Evolutionary conservation across 805 yeast genomes (phyloP).

Genomic region (Candida insectalens): DNA sequence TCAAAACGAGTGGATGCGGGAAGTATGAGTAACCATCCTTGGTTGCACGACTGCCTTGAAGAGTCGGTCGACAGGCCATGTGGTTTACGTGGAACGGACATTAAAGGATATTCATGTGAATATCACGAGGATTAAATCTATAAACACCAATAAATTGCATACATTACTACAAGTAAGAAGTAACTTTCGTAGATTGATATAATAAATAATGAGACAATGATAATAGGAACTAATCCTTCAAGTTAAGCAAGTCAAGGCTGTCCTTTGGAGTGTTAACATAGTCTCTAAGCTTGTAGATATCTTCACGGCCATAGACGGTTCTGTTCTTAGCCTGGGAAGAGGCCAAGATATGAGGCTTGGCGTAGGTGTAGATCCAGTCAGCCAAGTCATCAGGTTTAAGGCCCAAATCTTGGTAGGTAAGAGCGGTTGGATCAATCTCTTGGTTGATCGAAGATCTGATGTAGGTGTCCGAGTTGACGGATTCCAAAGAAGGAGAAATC

Average conservation of each 20-base stretch:
- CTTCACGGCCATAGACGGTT: conserved; percentile 29
- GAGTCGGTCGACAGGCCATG: conserved; percentile 15
- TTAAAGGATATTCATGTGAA: conserved; percentile 21
- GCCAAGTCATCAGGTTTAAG: conserved; percentile 46
- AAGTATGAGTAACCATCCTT: conserved; percentile 42
- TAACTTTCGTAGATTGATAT: conserved; percentile 4
- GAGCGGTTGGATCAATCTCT: conserved; percentile 46
- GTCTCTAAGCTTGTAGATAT: conserved; percentile 24
- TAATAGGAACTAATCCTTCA: conserved; percentile 11
- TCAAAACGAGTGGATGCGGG: conserved; percentile 44
- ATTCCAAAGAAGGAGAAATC: conserved; percentile 29
- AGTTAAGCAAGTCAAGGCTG: conserved; percentile 22
- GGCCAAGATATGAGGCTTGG: conserved; percentile 25
- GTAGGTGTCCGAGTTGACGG: conserved; percentile 58
- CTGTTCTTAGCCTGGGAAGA: conserved; percentile 27
- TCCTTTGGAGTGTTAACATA: conserved; percentile 27
- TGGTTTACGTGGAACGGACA: conserved; percentile 25
- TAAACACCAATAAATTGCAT: neutral
- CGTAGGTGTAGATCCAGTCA: conserved; percentile 37
- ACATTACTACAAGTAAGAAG: neutral
- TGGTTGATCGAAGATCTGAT: conserved; percentile 69
- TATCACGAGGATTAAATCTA: conserved; percentile 3
- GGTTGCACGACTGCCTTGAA: conserved; percentile 28
- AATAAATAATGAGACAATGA: conserved; percentile 2
- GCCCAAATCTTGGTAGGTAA: conserved; percentile 63